Evolutionary conservation across 257 asterid genomes (phyloP).

Genomic region (Ehretia macrophylla): DNA sequence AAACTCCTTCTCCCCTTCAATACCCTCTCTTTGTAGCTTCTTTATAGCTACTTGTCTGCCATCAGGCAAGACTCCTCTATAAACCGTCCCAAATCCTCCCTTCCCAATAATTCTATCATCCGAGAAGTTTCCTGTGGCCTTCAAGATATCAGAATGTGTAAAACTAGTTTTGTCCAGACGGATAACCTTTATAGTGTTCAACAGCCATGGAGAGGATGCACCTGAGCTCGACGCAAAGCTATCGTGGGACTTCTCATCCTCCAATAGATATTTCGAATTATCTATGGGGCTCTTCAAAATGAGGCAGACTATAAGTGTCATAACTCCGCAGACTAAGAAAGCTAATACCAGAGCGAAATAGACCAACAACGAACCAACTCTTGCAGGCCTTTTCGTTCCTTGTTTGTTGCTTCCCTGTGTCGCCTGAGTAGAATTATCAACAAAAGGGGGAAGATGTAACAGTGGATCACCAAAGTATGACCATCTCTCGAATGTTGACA

Average conservation of each 20-base stretch:
- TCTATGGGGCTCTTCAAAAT: conserved; percentile 46
- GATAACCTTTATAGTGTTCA: conserved; percentile 57
- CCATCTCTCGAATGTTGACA: conserved; percentile 71
- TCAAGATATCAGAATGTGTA: conserved; percentile 78
- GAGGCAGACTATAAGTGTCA: conserved; percentile 51
- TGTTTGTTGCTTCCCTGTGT: conserved; percentile 1
- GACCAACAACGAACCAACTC: conserved; percentile 37
- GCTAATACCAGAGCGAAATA: conserved; percentile 46
- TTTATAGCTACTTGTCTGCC: conserved; percentile 82
- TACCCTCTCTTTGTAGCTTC: conserved; percentile 70
- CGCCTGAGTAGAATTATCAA: conserved; percentile 30
- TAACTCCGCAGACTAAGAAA: conserved; percentile 50
- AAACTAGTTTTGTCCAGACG: conserved; percentile 74
- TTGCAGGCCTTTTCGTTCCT: conserved; percentile 14
- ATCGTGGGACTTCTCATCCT: conserved; percentile 37
- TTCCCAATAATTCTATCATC: conserved; percentile 71
- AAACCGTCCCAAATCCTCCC: conserved; percentile 86
- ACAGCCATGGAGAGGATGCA: conserved; percentile 67
- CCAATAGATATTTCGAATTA: conserved; percentile 40
- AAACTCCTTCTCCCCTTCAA: conserved; percentile 87
- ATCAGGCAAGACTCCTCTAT: conserved; percentile 73
- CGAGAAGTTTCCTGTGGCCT: conserved; percentile 70
- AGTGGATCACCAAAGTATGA: conserved; percentile 70
- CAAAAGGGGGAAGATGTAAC: conserved; percentile 61
- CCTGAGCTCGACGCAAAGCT: conserved; percentile 49